These are phyloP conservation scores for Phyllostachys edulis DNA, from an alignment of 176 grass and related monocot species.

Conservation along the genomic window DNA sequence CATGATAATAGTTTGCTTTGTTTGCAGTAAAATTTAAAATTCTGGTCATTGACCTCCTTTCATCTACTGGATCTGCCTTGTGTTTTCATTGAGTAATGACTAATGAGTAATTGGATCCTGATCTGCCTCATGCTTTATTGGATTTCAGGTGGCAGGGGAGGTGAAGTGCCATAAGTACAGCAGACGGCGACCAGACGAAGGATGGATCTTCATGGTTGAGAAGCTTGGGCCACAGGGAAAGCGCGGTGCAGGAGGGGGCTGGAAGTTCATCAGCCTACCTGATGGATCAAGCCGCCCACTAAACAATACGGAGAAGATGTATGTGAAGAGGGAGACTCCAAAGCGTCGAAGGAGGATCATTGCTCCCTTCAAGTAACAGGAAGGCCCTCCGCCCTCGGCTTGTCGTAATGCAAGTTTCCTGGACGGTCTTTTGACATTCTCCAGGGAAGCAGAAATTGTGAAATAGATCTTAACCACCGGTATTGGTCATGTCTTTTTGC, in stretches of 20 bases:
- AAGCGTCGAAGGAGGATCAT: constrained; percentile 80
- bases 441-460: constrained; percentile 20
- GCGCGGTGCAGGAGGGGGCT: constrained; percentile 66
- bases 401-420: constrained; percentile 20
- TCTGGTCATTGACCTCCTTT: neutral
- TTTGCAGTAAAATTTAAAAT: neutral
- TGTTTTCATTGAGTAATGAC: neutral
- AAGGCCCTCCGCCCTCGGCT: neutral
- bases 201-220: constrained; percentile 89
- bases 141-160: constrained; percentile 68
- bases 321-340: constrained; percentile 88
- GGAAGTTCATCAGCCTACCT: constrained; percentile 88
- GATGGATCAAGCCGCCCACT: constrained; percentile 73
- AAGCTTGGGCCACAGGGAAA: constrained; percentile 69
- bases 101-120: neutral
- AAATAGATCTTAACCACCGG: constrained; percentile 18
- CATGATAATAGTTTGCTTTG: neutral
- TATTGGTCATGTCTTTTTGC: constrained; percentile 21
- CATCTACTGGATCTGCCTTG: neutral
- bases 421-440: constrained; percentile 20
- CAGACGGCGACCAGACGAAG: constrained; percentile 66
- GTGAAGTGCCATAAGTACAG: constrained; percentile 96
- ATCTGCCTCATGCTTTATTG: neutral
- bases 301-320: constrained; percentile 95
- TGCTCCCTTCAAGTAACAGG: constrained; percentile 62